Conservation (phyloP, 192 early-diverging fungal species). For the Phycomyces blakesleeanus region DNA sequence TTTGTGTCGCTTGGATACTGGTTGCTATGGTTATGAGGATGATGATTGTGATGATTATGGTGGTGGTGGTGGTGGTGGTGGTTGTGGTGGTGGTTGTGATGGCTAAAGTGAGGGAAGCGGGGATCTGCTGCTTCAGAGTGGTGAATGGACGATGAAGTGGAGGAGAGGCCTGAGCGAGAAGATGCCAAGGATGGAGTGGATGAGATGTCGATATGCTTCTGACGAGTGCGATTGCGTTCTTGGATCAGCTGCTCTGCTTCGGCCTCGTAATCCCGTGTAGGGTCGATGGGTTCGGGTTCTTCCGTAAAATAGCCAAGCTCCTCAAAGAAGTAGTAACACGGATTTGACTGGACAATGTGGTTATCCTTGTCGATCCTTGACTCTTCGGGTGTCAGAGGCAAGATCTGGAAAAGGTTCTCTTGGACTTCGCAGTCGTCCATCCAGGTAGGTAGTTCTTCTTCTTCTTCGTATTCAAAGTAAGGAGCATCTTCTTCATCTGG, state of each 20-base stretch:
- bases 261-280: slow-evolving; percentile 29
- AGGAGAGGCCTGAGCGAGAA: neutral
- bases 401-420: slow-evolving; percentile 24
- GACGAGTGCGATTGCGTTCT: slow-evolving; percentile 10
- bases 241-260: slow-evolving; percentile 13
- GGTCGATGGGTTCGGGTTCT: slow-evolving; percentile 34
- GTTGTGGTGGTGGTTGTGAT: too few relatives aligned
- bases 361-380: slow-evolving; percentile 17
- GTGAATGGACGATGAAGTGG: slow-evolving; percentile 3
- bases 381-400: slow-evolving; percentile 27
- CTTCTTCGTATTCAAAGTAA: neutral
- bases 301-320: slow-evolving; percentile 28
- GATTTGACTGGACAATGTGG: slow-evolving; percentile 10
- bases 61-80: neutral
- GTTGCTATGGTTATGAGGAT: neutral
- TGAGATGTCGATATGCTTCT: slow-evolving; percentile 2
- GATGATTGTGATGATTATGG: neutral
- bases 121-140: neutral
- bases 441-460: slow-evolving; percentile 8
- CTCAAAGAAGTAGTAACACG: slow-evolving; percentile 23
- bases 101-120: too few relatives aligned
- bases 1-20: too few relatives aligned
- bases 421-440: slow-evolving; percentile 15
- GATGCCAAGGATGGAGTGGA: slow-evolving; percentile 7
- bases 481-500: slow-evolving; percentile 10